Evolutionary conservation across 1,139 yeast species (phyloP), one percentile per base, ranked within the genome.

Genomic region (Suhomyces guaymorum): DNA sequence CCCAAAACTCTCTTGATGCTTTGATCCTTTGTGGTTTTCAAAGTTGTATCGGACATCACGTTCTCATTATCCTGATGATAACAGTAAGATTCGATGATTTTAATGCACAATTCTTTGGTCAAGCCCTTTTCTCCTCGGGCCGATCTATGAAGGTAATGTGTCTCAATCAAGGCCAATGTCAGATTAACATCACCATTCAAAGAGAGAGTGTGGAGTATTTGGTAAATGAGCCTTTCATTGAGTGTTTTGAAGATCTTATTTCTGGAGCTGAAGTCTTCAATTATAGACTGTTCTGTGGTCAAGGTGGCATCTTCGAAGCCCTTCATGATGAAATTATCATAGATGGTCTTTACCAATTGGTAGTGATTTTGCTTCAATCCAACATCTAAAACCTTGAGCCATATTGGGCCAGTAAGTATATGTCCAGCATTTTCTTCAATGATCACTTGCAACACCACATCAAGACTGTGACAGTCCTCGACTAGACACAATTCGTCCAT

Each of bases 51-150:
- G 10, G 27, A 34, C 45, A n/a, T n/a, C n/a, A n/a, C 45, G 37
- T 11, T 37, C 32, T 9, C 22, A 31, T 11, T 38, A 37, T 48
- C 43, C 3, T 30, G 34, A 32, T 55, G 49, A 40, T 55, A 56
- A 41, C 74, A 66, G 39, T 70, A 67, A 1, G 75, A 58, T 35
- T 63, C 63, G 6, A 70, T 55, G 5, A 69, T 58, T 26, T 53
- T 54, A 3, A 63, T 39, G 33, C 66, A 57, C 15, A 70, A 42
- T 7, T 66, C 68, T 30, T 59, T 61, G 20, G 61, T 59, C 27
- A 70, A 45, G 1, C 63, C 66, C 19, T 42, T 51, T 35, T 64
- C 62, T 1, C 73, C 74, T 15, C 44, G 48, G 32, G 63, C 43
- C 1, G 53, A 37, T 32, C 59, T 57, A 35, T 65, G 69, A 5